These are phyloP conservation scores for Populus hybrid DNA, from an alignment of 441 rosid genomes.

Conservation along the genomic window DNA sequence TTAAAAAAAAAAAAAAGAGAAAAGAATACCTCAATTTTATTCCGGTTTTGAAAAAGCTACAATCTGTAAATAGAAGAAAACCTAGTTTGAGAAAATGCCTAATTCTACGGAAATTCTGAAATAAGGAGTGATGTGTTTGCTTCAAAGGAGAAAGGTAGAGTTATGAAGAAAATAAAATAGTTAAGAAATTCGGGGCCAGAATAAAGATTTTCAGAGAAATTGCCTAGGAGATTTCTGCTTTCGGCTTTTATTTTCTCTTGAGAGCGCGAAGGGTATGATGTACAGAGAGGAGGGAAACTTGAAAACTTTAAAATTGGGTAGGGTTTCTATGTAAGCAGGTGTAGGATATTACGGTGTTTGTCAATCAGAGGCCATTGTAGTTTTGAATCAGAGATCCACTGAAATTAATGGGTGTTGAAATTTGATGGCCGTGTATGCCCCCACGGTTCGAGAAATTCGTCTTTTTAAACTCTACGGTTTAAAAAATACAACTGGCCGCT, in stretches of 20 bases:
- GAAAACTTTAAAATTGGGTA: too few species aligned
- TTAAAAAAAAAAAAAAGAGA: too few species aligned
- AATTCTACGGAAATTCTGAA: background rate
- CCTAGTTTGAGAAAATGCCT: background rate
- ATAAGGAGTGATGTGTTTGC: background rate
- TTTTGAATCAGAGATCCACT: background rate
- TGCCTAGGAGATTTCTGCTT: background rate
- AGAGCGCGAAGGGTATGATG: too few species aligned
- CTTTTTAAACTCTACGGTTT: background rate
- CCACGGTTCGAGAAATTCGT: background rate
- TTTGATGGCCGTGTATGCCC: background rate
- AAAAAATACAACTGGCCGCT: background rate
- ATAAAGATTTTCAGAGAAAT: background rate
- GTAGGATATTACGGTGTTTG: background rate
- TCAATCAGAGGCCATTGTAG: background rate
- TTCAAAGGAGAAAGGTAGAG: background rate
- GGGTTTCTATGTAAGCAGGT: background rate
- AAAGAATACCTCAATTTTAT: background rate
- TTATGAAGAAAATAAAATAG: background rate
- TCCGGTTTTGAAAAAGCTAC: background rate
- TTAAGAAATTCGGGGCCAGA: background rate
- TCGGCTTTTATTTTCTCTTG: background rate
- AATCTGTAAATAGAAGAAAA: background rate
- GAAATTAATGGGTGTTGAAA: background rate
- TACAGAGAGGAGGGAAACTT: too few species aligned